Percentiles rank a stretch among this genome's conserved stretches.
Evolutionary conservation across 306 rosid genomes (phyloP).

Genomic region (Sindora glabra): DNA sequence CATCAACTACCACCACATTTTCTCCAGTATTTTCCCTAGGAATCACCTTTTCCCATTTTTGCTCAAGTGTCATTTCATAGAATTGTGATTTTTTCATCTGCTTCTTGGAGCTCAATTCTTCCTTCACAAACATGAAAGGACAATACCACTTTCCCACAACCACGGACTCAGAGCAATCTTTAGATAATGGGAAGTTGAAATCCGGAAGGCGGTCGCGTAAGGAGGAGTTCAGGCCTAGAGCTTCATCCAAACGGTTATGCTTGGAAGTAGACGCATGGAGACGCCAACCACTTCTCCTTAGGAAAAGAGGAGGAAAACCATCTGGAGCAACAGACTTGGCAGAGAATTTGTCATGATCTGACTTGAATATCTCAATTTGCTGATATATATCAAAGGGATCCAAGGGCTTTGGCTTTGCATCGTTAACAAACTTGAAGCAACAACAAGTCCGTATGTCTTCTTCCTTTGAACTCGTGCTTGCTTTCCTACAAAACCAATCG

Average conservation of each 20-base stretch:
- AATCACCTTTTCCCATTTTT: conserved; percentile 40
- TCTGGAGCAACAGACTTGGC: conserved; percentile 29
- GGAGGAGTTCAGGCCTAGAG: conserved; percentile 25
- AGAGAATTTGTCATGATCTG: background rate
- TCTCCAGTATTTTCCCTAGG: background rate
- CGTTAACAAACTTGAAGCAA: background rate
- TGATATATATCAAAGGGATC: background rate
- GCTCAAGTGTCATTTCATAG: conserved; percentile 44
- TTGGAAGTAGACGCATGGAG: background rate
- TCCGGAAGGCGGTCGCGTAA: conserved; percentile 29
- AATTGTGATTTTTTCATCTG: conserved; percentile 27
- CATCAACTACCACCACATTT: conserved; percentile 21
- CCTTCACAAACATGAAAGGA: conserved; percentile 46
- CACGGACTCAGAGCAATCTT: conserved; percentile 9
- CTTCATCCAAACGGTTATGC: conserved; percentile 23
- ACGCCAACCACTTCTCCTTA: conserved; percentile 31
- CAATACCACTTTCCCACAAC: conserved; percentile 49
- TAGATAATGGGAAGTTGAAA: conserved; percentile 11
- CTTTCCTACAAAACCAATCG: background rate
- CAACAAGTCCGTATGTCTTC: conserved; percentile 12
- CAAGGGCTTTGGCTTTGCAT: background rate
- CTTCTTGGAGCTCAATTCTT: conserved; percentile 14
- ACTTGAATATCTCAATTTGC: conserved; percentile 11
- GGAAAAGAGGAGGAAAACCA: conserved; percentile 30
- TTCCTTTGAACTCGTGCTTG: conserved; percentile 9